Conservation (phyloP, 2,329 filamentous ascomycete species). For the Pseudogymnoascus sp. region DNA sequence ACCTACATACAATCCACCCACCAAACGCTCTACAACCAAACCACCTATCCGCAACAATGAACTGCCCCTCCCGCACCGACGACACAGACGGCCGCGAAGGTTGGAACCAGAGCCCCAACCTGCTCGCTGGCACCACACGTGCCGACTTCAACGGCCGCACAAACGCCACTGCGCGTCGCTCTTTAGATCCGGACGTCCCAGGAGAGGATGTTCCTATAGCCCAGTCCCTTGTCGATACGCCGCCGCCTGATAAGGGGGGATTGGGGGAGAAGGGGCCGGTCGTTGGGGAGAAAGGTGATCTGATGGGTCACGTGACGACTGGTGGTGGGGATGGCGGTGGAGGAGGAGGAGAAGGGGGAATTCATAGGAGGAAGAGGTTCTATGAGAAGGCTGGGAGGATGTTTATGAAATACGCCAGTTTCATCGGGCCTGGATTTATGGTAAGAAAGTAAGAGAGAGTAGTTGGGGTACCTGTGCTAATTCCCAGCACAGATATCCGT, state of each 20-base stretch:
- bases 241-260: background rate
- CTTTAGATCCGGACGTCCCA: background rate
- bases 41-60: slow-evolving; percentile 39
- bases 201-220: background rate
- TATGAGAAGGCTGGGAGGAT: slow-evolving; percentile 17
- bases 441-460: slow-evolving; percentile 14
- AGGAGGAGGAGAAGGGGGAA: background rate
- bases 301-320: background rate
- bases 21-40: background rate
- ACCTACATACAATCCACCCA: background rate
- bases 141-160: slow-evolving; percentile 52
- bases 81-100: slow-evolving; percentile 39
- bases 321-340: background rate
- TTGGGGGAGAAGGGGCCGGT: background rate
- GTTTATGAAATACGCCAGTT: slow-evolving; percentile 39
- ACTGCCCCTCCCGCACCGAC: slow-evolving; percentile 54
- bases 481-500: slow-evolving; percentile 25
- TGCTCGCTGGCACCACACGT: slow-evolving; percentile 43
- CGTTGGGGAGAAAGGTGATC: background rate
- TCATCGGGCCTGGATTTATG: slow-evolving; percentile 48
- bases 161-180: slow-evolving; percentile 34
- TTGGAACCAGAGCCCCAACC: slow-evolving; percentile 53
- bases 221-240: background rate
- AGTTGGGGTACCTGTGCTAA: slow-evolving; percentile 22
- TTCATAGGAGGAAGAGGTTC: background rate